Evolutionary conservation across 352 stramenopile genomes (phyloP).

Genomic region (Salisapilia sapeloensis): DNA sequence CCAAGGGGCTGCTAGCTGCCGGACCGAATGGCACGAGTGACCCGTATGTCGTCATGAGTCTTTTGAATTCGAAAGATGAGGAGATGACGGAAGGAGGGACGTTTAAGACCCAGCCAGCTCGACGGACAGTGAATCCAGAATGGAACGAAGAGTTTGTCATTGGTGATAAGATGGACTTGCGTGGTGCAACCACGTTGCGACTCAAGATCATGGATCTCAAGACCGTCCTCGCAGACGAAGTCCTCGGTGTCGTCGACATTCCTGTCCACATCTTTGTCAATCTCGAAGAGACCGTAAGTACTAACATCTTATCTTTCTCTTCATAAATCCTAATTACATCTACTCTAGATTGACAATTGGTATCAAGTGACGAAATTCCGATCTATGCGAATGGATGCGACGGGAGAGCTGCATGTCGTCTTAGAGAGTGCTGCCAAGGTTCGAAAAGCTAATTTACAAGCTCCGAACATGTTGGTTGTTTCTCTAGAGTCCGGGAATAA

Average conservation of each 20-base stretch:
- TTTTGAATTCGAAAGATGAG: conserved; percentile 40
- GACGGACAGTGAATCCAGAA: conserved; percentile 41
- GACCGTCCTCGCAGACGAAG: conserved; percentile 30
- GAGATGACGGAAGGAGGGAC: conserved; percentile 18
- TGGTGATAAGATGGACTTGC: conserved; percentile 44
- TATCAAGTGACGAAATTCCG: conserved; percentile 37
- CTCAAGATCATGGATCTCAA: too few relatives aligned
- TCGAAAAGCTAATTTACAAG: conserved; percentile 5
- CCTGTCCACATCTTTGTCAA: conserved; percentile 31
- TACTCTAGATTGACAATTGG: conserved; percentile 35
- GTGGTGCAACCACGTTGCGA: conserved; percentile 38
- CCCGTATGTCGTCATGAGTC: conserved; percentile 48
- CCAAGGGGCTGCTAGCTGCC: conserved; percentile 40
- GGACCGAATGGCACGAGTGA: conserved; percentile 52
- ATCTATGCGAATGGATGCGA: conserved; percentile 63
- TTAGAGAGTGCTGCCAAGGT: conserved; percentile 8
- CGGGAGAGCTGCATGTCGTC: conserved; percentile 33
- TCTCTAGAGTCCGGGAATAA: conserved; percentile 59
- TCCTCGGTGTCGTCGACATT: conserved; percentile 52
- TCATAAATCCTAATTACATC: not conserved
- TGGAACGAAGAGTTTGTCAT: conserved; percentile 52
- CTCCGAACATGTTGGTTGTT: conserved; percentile 53
- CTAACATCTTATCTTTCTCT: not conserved
- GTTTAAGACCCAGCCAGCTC: conserved; percentile 49
- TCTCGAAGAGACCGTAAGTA: conserved; percentile 11